Conservation (phyloP, 1,139 yeast genomes). For the Geotrichum bryndzae region DNA sequence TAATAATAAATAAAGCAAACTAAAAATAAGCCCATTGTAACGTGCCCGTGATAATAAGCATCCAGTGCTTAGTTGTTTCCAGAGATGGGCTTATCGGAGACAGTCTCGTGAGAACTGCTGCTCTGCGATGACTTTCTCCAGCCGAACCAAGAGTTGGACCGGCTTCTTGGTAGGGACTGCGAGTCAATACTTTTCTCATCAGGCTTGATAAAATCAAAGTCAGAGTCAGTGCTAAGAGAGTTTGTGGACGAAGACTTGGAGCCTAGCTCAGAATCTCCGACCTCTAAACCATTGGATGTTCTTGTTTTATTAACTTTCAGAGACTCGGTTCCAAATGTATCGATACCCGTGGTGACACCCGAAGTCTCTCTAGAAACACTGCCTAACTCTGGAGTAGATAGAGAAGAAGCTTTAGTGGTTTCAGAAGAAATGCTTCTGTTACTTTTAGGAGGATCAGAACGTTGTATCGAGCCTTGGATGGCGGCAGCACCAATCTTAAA, state of each 20-base stretch:
- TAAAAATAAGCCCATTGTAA: background rate
- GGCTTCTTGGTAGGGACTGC: background rate
- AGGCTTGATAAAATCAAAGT: conserved; percentile 27
- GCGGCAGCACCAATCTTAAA: conserved; percentile 8
- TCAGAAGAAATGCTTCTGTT: background rate
- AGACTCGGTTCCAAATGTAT: background rate
- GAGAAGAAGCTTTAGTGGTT: background rate
- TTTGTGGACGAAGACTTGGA: conserved; percentile 8
- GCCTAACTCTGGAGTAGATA: background rate
- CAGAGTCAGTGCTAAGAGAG: conserved; percentile 18
- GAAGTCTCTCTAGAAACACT: background rate
- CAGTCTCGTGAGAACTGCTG: background rate
- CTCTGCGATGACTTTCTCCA: background rate
- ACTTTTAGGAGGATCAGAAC: background rate
- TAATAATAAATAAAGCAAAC: background rate
- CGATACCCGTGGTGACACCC: background rate
- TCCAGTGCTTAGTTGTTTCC: background rate
- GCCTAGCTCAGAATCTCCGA: conserved; percentile 20
- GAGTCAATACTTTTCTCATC: conserved; percentile 20
- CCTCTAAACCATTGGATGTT: conserved; percentile 5
- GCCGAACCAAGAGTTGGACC: background rate
- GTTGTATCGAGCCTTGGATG: conserved; percentile 1
- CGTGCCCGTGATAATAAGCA: background rate
- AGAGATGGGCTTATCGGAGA: background rate
- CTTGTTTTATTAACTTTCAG: conserved; percentile 14